These are phyloP conservation scores for Tolypocladium tropicale DNA, from an alignment of 2,329 filamentous ascomycete genomes.

Conservation along the genomic window DNA sequence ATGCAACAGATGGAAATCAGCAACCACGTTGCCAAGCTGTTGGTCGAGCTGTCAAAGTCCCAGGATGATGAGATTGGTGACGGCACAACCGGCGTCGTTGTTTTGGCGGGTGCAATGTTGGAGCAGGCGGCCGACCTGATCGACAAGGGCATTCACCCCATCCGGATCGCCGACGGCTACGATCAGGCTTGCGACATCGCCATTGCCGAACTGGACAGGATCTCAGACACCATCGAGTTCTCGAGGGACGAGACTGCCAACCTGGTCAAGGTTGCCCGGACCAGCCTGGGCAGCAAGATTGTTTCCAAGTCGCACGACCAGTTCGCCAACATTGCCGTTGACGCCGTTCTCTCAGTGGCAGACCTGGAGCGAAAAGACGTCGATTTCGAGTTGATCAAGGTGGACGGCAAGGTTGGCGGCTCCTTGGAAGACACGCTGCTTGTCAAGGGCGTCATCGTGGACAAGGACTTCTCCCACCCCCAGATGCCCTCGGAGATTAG, in stretches of 20 bases:
- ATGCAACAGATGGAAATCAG: slow-evolving; percentile 97
- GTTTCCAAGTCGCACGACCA: slow-evolving; percentile 98
- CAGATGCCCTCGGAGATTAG: slow-evolving; percentile 95
- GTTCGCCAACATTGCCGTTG: slow-evolving; percentile 93
- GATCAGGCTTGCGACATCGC: slow-evolving; percentile 97
- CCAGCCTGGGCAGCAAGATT: slow-evolving; percentile 95
- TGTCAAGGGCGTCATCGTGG: slow-evolving; percentile 95
- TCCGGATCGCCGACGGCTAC: slow-evolving; percentile 96
- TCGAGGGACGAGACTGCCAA: slow-evolving; percentile 70
- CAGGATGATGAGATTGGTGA: slow-evolving; percentile 99
- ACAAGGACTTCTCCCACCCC: slow-evolving; percentile 99
- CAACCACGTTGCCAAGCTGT: slow-evolving; percentile 93
- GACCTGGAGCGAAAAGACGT: slow-evolving; percentile 95
- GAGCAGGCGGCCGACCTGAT: slow-evolving; percentile 97
- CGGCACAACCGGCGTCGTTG: slow-evolving; percentile 94
- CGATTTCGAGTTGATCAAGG: slow-evolving; percentile 98
- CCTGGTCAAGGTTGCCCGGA: slow-evolving; percentile 88
- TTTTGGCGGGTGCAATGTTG: slow-evolving; percentile 84
- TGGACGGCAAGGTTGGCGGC: slow-evolving; percentile 95
- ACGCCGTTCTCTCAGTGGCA: slow-evolving; percentile 91
- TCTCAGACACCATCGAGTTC: slow-evolving; percentile 87
- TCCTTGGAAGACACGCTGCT: slow-evolving; percentile 86
- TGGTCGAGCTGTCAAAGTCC: slow-evolving; percentile 95
- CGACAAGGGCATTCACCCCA: slow-evolving; percentile 99
- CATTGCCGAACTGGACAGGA: slow-evolving; percentile 81